Base-by-base conservation (phyloP, 768 basidiomycete genomes). In the Hygrophoropsis aurantiaca region DNA sequence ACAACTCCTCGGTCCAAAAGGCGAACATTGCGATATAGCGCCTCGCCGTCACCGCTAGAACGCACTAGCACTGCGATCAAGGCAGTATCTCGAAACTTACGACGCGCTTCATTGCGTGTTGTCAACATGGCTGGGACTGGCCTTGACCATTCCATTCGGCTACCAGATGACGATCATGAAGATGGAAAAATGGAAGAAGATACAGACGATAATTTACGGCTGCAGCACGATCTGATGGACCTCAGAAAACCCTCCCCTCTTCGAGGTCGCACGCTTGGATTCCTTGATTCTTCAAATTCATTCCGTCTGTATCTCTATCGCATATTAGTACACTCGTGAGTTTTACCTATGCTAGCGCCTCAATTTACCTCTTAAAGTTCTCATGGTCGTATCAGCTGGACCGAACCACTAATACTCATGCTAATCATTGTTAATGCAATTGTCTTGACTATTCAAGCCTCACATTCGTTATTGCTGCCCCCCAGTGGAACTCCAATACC, bases 341-440 rank as follows among this genome's bases (percentile, higher is more conserved):
- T 77, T 11, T 40, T 42, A 42, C 23, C 27, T 24, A 9, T 39
- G 5, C 20, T 47, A 43, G 34, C 21, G 11, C 55, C 23, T 27
- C n/a, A 20, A 20, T 8, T 49, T 19, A 41, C 13, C n/a, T 19
- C 36, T 23, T 44, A 47, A 37, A 41, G 25, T 27, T 20, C 9
- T 19, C 48, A 8, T 21, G n/a, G n/a, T 38, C 8, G 36, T n/a
- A 38, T 16, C 56, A 92, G 90, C 49, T 87, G 82, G 78, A 94
- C 94, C 15, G 95, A 98, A 69, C 90, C 90, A 21, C 49, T 73
- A 19, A 89, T 97, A 50, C 78, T 98, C 36, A 56, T 87, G 19
- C 74, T 94, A 43, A 97, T 98, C 60, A 75, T 97, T 46, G 51
- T 86, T 52, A 87, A 97, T 59, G 89, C 90, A 16, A 73, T 90